Conservation (phyloP, 2,329 filamentous ascomycete species). For the Shiraia sp. region DNA sequence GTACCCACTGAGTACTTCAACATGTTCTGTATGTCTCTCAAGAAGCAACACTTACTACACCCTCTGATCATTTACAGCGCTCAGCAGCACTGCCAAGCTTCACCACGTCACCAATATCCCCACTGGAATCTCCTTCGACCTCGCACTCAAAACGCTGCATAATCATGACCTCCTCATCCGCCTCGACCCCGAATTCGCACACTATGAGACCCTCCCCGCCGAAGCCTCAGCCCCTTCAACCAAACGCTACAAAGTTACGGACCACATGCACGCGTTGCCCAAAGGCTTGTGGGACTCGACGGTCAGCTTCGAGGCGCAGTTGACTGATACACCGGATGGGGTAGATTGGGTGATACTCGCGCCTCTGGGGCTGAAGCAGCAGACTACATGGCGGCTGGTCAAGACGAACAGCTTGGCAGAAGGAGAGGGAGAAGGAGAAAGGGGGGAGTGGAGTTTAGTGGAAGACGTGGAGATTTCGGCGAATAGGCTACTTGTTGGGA, state of each 20-base stretch:
- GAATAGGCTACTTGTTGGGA: conserved; percentile 37
- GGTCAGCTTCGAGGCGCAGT: conserved; percentile 38
- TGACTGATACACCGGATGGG: conserved; percentile 40
- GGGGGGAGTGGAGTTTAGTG: conserved; percentile 36
- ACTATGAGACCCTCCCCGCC: conserved; percentile 33
- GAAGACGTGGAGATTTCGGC: conserved; percentile 44
- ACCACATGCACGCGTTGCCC: conserved; percentile 42
- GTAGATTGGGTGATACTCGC: conserved; percentile 42
- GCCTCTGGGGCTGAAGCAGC: conserved; percentile 39
- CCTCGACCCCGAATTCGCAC: conserved; percentile 42
- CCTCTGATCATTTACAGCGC: conserved; percentile 23
- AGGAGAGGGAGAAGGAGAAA: conserved; percentile 13
- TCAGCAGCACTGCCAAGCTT: conserved; percentile 37
- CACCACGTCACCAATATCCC: conserved; percentile 42
- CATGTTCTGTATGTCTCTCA: conserved; percentile 36
- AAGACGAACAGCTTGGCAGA: conserved; percentile 19
- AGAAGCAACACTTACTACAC: background rate
- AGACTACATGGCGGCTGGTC: conserved; percentile 36
- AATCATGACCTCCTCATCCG: conserved; percentile 44
- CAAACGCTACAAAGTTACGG: conserved; percentile 44
- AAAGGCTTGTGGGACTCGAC: conserved; percentile 43
- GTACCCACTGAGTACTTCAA: conserved; percentile 1
- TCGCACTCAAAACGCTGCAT: conserved; percentile 30
- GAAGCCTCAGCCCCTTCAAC: conserved; percentile 23
- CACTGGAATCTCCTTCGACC: conserved; percentile 18